Evolutionary conservation across 148 eudicot genomes (phyloP), one percentile per base, ranked within the genome.

Genomic region (Cornus kousa): DNA sequence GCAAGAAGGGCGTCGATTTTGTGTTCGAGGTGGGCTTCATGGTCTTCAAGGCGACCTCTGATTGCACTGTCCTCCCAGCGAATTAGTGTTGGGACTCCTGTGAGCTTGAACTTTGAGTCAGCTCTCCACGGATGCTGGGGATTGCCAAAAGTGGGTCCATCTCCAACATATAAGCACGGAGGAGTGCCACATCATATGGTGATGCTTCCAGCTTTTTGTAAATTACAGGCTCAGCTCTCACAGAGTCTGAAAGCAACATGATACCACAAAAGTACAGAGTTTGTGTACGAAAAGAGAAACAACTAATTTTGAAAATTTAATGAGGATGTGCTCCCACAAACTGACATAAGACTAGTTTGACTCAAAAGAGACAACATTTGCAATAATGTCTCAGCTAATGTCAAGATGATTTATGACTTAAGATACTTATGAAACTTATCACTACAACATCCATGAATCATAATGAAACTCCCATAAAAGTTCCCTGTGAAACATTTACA

Each of bases 201-300:
- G 86, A 79, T 71, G 88, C 88, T 82, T 90, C 95, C 73, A 96
- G 79, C 80, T 88, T 89, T 72, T 88, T 90, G 93, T 90, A 89
- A 55, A 96, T 93, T 28, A 92, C 91, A 7, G 99, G 99, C 78
- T 96, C 99, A 68, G 98, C 99, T 88, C 95, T 87, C 77, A 93
- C 99, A 82, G 98, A 96, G 81, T 93, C 98, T 94, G 87, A 67
- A 78, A 68, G 8, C 66, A 73, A 60, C 53, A 77, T 17, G 22
- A 74, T 37, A 67, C 48, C 60, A 46, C 65, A 32, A 77, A 5
- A 20, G 2, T 43, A 11, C n/a, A 62, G 7, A 75, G 19, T 43
- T 43, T 28, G 1, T 28, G 28, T 43, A 55, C 31, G 66, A 62
- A 62, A 2, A 62, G 64, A 57, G 24, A 62, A 19, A 16, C 66